A percentile compares a stretch with the other conserved stretches of the same genome.
These are phyloP conservation scores for Fusarium nanum DNA, from an alignment of 2,329 filamentous ascomycete species.

Conservation along the genomic window DNA sequence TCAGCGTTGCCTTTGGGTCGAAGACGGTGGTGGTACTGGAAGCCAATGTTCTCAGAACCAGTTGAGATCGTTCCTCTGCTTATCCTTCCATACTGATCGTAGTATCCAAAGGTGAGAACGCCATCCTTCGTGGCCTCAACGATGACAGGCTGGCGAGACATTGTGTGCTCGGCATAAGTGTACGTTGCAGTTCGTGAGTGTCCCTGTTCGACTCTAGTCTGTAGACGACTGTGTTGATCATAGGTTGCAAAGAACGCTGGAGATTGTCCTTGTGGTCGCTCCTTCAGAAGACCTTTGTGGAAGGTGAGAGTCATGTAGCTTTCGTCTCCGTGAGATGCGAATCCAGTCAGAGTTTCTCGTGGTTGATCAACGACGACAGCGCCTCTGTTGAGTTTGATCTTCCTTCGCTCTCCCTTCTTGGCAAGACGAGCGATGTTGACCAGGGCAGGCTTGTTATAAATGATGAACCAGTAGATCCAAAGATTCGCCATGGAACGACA, in stretches of 20 bases:
- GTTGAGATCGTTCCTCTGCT: slow-evolving; percentile 14
- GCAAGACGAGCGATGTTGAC: not conserved
- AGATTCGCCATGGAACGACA: not conserved
- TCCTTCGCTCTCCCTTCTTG: slow-evolving; percentile 6
- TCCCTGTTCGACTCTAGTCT: not conserved
- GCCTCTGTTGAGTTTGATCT: slow-evolving; percentile 7
- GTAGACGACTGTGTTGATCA: not conserved
- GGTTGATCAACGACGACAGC: not conserved
- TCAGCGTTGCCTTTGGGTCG: slow-evolving; percentile 28
- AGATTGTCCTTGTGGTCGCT: not conserved
- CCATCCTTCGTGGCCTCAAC: slow-evolving; percentile 13
- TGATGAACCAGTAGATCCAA: slow-evolving; percentile 6
- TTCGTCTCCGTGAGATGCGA: slow-evolving; percentile 1
- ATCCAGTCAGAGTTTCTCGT: not conserved
- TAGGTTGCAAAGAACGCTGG: not conserved
- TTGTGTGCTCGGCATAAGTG: slow-evolving; percentile 19
- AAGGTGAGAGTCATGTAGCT: slow-evolving; percentile 3
- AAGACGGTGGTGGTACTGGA: slow-evolving; percentile 31
- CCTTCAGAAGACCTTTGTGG: not conserved
- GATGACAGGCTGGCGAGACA: slow-evolving; percentile 13
- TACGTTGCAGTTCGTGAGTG: slow-evolving; percentile 11
- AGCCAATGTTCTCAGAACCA: slow-evolving; percentile 6
- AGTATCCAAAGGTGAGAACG: slow-evolving; percentile 21
- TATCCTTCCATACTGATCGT: slow-evolving; percentile 35
- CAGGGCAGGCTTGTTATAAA: slow-evolving; percentile 2